Conservation (phyloP, 164 flowering plant genomes). For the Nymphaea thermarum region DNA sequence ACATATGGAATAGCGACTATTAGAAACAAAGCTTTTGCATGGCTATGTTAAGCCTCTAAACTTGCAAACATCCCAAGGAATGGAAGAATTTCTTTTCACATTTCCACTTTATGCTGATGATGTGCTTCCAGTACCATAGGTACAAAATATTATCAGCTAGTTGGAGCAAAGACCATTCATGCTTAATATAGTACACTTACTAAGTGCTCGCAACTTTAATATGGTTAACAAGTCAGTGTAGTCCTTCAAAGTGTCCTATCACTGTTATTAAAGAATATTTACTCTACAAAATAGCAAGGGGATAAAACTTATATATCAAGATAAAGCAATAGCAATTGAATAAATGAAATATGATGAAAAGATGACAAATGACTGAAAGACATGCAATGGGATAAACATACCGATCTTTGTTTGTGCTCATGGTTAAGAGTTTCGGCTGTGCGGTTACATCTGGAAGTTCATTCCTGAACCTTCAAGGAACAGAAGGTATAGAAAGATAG, state of each 20-base stretch:
- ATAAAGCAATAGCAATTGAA: neutral
- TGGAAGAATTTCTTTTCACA: too few relatives aligned
- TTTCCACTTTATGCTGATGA: too few relatives aligned
- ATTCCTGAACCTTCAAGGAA: constrained; percentile 68
- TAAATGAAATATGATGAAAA: neutral
- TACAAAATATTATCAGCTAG: too few relatives aligned
- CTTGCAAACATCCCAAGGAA: too few relatives aligned
- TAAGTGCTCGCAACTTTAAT: neutral
- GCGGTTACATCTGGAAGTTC: constrained; percentile 94
- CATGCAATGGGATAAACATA: constrained; percentile 20
- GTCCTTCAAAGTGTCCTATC: neutral
- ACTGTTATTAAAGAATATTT: neutral
- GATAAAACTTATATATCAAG: neutral
- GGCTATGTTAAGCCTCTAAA: too few relatives aligned
- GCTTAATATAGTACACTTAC: too few relatives aligned
- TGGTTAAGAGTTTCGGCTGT: constrained; percentile 65
- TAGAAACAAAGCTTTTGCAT: too few relatives aligned
- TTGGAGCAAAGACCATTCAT: too few relatives aligned
- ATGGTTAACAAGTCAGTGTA: neutral
- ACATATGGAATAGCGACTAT: too few relatives aligned
- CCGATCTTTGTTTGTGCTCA: constrained; percentile 69
- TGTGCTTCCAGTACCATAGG: too few relatives aligned
- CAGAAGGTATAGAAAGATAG: neutral
- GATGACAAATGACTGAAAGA: neutral
- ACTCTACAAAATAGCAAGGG: neutral